phyloP scores from a whole-genome alignment of 768 basidiomycete genomes.

The Psilocybe tampanensis region DNA sequence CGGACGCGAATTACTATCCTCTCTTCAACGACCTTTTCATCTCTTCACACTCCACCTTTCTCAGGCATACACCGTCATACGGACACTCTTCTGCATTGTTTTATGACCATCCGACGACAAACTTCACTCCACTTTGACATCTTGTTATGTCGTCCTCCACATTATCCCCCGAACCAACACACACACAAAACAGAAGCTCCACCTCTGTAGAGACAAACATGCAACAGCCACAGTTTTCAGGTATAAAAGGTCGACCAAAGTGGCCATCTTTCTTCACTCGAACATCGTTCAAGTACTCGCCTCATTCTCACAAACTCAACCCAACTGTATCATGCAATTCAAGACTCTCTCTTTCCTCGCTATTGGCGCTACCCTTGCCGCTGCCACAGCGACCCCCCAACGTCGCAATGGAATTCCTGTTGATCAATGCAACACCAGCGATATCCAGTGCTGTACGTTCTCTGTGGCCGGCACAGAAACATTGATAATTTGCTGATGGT shows the following conservation, averaged over 20 bases:
- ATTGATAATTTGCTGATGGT: neutral
- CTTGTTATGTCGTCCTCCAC: neutral
- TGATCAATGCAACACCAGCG: constrained; percentile 26
- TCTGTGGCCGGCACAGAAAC: too few relatives aligned
- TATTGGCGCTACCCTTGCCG: constrained; percentile 6
- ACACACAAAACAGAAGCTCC: neutral
- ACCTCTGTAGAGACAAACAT: neutral
- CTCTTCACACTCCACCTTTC: neutral
- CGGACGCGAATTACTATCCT: neutral
- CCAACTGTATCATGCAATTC: constrained; percentile 16
- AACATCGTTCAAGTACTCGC: constrained; percentile 2
- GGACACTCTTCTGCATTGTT: neutral
- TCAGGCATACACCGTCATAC: neutral
- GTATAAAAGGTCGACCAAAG: neutral
- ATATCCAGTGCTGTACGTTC: constrained; percentile 27
- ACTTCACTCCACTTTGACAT: constrained; percentile 1
- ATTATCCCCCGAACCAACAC: neutral
- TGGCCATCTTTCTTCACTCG: neutral
- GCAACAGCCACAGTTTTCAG: neutral
- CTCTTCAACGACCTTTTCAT: neutral
- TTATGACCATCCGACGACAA: neutral
- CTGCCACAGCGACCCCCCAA: constrained; percentile 7
- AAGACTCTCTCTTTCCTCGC: constrained; percentile 7
- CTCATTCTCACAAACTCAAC: neutral
- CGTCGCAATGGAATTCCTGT: constrained; percentile 4